phyloP scores from a whole-genome alignment of 495 filamentous ascomycete genomes.

The Bathelium albidoporum region DNA sequence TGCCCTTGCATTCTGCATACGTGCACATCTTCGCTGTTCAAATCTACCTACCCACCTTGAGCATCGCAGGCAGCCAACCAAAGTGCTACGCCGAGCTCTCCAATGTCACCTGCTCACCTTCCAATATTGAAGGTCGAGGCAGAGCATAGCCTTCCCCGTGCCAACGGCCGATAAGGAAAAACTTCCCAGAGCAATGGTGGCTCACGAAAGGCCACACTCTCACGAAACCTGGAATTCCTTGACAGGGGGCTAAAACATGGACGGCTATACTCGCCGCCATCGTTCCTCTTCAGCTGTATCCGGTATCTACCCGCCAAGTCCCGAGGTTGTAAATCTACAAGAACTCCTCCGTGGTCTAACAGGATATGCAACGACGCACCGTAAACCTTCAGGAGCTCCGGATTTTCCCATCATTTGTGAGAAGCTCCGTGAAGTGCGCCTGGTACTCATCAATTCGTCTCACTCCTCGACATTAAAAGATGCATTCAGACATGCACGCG shows the following conservation, averaged over 20 bases:
- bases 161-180: neutral
- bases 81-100: neutral
- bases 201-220: neutral
- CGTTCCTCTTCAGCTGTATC: constrained; percentile 15
- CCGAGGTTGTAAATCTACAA: neutral
- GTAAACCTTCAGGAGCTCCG: neutral
- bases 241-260: constrained; percentile 11
- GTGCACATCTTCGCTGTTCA: neutral
- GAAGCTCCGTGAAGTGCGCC: neutral
- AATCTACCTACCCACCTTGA: neutral
- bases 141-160: neutral
- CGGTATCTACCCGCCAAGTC: neutral
- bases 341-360: neutral
- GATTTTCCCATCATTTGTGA: neutral
- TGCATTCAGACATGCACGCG: constrained; percentile 69
- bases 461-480: constrained; percentile 42
- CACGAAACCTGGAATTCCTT: neutral
- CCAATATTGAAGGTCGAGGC: neutral
- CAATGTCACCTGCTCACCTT: neutral
- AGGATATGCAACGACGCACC: neutral
- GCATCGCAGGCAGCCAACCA: neutral
- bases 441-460: neutral
- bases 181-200: neutral
- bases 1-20: constrained; percentile 1
- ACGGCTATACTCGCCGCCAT: constrained; percentile 16